Base-by-base conservation (phyloP, 306 rosid species). In the Cajanus cajan region DNA sequence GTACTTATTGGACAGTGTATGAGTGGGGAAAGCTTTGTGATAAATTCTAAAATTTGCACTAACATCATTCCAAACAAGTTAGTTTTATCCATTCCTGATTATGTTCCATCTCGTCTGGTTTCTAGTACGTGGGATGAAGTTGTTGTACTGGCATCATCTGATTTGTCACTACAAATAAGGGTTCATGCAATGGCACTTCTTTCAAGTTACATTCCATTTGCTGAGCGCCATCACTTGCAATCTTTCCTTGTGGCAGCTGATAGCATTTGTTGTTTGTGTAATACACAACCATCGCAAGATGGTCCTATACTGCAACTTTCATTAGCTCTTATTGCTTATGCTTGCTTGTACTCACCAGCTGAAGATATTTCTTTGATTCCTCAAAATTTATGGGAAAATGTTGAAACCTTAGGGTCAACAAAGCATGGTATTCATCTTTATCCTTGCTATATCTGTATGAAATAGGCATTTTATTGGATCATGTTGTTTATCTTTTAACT, bases 311-410 rank as follows among this genome's bases (percentile, higher is more conserved):
- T 92, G 67, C 91, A 89, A 81, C 97, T 94, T 82, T 94, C 93
- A 18, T 78, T 94, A 52, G 93, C 94, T 45, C 88, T 94, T 58
- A 88, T 94, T 83, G 93, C 90, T 68, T 82, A 87, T 82, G 98
- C 98, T 40, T 89, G 94, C 82, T 86, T 94, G 62, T 84, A 89
- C 82, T 89, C 93, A 78, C 80, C 96, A 31, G 74, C 88, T 34
- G 98, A 90, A 83, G 98, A 94, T 83, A 81, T 92, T 76, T 86
- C 89, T 75, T 85, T 94, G 83, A 94, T 94, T 81, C 96, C 98
- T 79, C 84, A 84, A 78, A 84, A 71, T 76, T 88, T 92, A 44
- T 94, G 98, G 98, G 86, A 77, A 86, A 82, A 80, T 74, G 78
- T 94, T 86, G 97, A 92, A 82, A 78, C 80, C 40, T 72, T 94